Base-by-base conservation (phyloP, 148 eudicot species). In the Beta vulgaris region DNA sequence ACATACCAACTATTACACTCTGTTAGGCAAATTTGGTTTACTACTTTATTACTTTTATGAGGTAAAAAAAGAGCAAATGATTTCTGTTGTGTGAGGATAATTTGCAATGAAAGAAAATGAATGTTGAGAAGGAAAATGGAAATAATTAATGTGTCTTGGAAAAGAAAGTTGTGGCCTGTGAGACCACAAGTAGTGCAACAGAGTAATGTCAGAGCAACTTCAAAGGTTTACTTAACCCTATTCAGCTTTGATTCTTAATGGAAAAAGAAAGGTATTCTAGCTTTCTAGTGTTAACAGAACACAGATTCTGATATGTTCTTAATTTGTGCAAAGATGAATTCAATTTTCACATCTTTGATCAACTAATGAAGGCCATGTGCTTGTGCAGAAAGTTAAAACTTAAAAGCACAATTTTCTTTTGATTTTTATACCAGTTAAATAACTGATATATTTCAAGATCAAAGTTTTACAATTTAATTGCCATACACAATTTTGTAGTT, bases 121-220 rank as follows among this genome's bases (percentile, higher is more conserved):
- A 53, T 51, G 28, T 10, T 10, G 14, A 48, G 51, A 68, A 68
- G 1, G 36, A 69, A 48, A 49, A 19, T 26, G 58, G 44, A 12
- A 34, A 51, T 71, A 8, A 49, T 51, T 32, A 21, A 54, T 23
- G 60, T 32, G 31, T 23, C 53, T 71, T 53, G 62, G 62, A 71
- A 53, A 71, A 42, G 62, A 71, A 71, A 51, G 46, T 0, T 42
- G 44, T 57, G 7, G 3, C 21, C 7, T 7, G 59, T 63, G 26
- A 59, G 36, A 37, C 19, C 51, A 37, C 4, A 67, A 68, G 31
- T 14, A 48, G 73, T 29, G 72, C 35, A 49, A 35, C 73, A 49
- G 42, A 53, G 60, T 32, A 71, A 71, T 71, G 71, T 67, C 71
- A 67, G 71, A 67, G 71, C 21, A 40, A 67, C 53, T 43, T 65